Base-by-base conservation (phyloP, 1,284 basidiomycete genomes). In the Ganoderma multipileum region DNA sequence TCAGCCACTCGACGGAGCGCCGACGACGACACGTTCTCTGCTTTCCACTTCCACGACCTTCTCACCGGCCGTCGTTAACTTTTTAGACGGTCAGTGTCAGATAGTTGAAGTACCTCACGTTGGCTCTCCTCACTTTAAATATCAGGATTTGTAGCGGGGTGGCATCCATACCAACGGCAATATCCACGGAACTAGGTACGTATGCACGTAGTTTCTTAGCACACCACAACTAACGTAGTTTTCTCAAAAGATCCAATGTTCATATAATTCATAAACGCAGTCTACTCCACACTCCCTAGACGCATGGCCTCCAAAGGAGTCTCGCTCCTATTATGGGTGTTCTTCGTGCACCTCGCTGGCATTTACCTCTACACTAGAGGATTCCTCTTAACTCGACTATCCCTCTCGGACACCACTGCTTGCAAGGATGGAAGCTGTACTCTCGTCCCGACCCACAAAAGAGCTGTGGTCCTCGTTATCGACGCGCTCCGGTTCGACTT, bases 401-500 rank as follows among this genome's bases (percentile, higher is more conserved):
- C 96, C 0, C 88, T 97, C 12, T 84, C 91, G 3, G 81, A 93
- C 66, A 80, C 85, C 62, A 87, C 85, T 23, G 66, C 78, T 26
- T 91, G 90, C 72, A 72, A 79, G 0, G 77, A 82, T 36, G 81
- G 84, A 11, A 30, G 68, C 9, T 89, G 86, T 68, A 84, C 83
- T 0, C 78, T 95, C 1, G 78, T 83, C 0, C 82, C 89, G 0
- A 93, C 91, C 0, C 94, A 96, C 81, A 86, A 86, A 72, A 90
- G 93, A 73, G 92, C 94, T 9, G 86, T 99, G 41, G 72, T 99
- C 39, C 85, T 99, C 74, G 89, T 99, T 68, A 94, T 99, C 72
- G 98, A 99, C 79, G 90, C 98, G 0, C 86, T 99, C 23, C 91
- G 98, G 1, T 98, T 96, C 77, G 97, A 99, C 82, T 99, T 99